Evolutionary conservation across 2,329 filamentous ascomycete genomes (phyloP).

Genomic region (Aureobasidium sp.): DNA sequence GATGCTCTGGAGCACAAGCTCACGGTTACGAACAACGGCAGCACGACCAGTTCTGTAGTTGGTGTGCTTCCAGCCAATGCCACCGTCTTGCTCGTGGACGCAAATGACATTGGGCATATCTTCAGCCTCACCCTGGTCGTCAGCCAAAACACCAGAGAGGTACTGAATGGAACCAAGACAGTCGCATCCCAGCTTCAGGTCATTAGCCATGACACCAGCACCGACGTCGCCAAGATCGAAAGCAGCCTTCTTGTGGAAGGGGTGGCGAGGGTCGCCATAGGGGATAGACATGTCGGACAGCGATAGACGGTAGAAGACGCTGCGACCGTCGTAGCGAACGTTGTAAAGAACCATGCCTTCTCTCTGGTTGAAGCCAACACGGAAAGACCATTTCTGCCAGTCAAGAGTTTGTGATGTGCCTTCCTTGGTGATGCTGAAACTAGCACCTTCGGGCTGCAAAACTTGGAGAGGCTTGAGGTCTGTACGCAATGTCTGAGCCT

Average conservation of each 20-base stretch:
- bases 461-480: conserved; percentile 58
- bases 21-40: conserved; percentile 54
- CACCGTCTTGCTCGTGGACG: conserved; percentile 62
- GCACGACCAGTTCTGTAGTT: conserved; percentile 60
- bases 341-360: conserved; percentile 63
- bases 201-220: conserved; percentile 60
- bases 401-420: conserved; percentile 48
- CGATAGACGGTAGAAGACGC: conserved; percentile 57
- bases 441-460: conserved; percentile 56
- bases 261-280: conserved; percentile 56
- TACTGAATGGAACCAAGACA: conserved; percentile 65
- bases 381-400: conserved; percentile 60
- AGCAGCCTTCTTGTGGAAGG: conserved; percentile 61
- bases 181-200: conserved; percentile 61
- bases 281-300: conserved; percentile 60
- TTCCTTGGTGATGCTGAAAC: conserved; percentile 46
- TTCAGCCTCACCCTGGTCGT: conserved; percentile 51
- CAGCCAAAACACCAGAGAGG: conserved; percentile 49
- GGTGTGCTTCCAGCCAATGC: conserved; percentile 63
- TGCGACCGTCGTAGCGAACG: conserved; percentile 44
- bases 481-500: conserved; percentile 51
- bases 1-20: conserved; percentile 61
- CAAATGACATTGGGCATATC: conserved; percentile 60
- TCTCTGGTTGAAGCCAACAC: conserved; percentile 53
- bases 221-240: conserved; percentile 62